These are phyloP conservation scores for Suhomyces panamericanus DNA, from an alignment of 1,139 yeast species.

Conservation along the genomic window DNA sequence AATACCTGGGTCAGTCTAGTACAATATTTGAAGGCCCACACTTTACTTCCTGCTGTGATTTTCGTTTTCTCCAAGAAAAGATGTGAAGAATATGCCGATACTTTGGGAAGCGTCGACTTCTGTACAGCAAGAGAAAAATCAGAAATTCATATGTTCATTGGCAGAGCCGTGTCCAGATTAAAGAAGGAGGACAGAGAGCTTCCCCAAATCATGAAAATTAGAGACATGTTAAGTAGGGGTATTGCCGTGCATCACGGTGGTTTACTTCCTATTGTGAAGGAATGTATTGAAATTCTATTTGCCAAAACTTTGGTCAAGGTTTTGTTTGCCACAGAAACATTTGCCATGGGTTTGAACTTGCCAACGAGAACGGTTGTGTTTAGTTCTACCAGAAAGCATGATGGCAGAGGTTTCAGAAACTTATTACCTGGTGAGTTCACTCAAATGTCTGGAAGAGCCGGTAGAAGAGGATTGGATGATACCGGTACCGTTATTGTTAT, in stretches of 20 bases:
- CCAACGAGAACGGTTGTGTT: constrained; percentile 97
- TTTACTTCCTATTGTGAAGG: constrained; percentile 89
- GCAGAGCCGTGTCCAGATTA: constrained; percentile 81
- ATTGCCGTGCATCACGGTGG: constrained; percentile 99
- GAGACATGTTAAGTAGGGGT: constrained; percentile 85
- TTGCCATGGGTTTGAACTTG: constrained; percentile 95
- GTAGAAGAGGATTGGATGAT: constrained; percentile 92
- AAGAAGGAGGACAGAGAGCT: constrained; percentile 89
- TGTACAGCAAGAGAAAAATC: constrained; percentile 83
- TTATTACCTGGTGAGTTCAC: constrained; percentile 94
- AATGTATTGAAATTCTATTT: constrained; percentile 88
- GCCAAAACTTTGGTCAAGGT: constrained; percentile 85
- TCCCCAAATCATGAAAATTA: constrained; percentile 82
- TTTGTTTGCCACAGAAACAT: constrained; percentile 95
- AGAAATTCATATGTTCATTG: constrained; percentile 90
- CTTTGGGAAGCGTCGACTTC: constrained; percentile 72
- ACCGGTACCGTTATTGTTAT: constrained; percentile 96
- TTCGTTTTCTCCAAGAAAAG: constrained; percentile 92
- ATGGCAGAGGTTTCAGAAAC: constrained; percentile 79
- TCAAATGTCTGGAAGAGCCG: constrained; percentile 99
- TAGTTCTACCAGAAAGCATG: constrained; percentile 82
- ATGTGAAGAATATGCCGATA: constrained; percentile 90
- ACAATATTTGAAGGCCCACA: constrained; percentile 65
- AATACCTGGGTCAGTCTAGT: constrained; percentile 77
- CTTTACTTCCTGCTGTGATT: constrained; percentile 82